These are phyloP conservation scores for Kluyveromyces starmeri DNA, from an alignment of 805 yeast genomes.

Conservation along the genomic window DNA sequence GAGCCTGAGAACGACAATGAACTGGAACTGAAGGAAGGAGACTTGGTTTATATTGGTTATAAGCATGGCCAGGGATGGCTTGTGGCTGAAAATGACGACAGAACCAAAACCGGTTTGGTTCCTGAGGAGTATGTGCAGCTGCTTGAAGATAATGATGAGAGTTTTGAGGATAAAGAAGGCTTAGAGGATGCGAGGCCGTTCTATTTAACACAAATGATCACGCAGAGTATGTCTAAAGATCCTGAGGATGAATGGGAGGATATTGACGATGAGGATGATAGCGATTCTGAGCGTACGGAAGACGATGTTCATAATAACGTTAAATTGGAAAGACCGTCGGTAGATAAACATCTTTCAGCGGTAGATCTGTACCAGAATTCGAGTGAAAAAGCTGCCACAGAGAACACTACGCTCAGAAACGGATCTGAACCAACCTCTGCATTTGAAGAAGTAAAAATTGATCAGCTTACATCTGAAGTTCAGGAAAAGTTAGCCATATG, in stretches of 20 bases:
- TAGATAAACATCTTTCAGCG: no score
- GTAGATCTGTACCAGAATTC: no score
- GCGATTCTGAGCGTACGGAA: no score
- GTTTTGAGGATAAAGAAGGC: slow-evolving; percentile 16
- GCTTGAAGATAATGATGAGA: slow-evolving; percentile 12
- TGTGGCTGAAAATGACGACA: slow-evolving; percentile 57
- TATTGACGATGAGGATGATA: slow-evolving; percentile 31
- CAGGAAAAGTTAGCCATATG: no score
- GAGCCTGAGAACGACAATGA: slow-evolving; percentile 93
- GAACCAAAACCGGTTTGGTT: slow-evolving; percentile 64
- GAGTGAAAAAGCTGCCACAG: no score
- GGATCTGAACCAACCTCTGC: no score
- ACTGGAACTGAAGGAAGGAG: slow-evolving; percentile 68
- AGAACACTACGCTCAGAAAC: no score
- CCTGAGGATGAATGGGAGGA: slow-evolving; percentile 30
- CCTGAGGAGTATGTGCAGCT: slow-evolving; percentile 89
- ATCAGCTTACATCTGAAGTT: no score
- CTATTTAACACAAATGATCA: slow-evolving; percentile 32
- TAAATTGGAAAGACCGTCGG: no score
- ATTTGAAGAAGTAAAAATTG: no score
- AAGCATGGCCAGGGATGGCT: slow-evolving; percentile 98
- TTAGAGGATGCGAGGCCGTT: slow-evolving; percentile 37
- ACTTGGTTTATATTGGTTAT: slow-evolving; percentile 73
- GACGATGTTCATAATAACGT: neutral
- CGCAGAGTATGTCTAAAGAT: slow-evolving; percentile 20